These are phyloP conservation scores for Pyrus pyrifolia DNA, from an alignment of 306 rosid species.

Conservation along the genomic window DNA sequence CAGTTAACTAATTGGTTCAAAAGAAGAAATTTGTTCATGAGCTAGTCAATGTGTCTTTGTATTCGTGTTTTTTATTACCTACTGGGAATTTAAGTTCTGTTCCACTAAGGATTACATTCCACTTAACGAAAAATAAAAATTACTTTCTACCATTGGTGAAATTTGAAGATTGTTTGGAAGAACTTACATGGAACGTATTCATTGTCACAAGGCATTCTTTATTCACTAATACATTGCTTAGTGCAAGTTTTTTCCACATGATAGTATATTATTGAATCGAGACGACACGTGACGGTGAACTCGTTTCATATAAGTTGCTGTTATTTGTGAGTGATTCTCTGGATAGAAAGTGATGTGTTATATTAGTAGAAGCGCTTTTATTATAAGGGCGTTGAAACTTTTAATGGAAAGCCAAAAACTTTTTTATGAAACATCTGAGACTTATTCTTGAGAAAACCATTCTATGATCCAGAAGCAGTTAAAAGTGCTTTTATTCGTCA, in stretches of 20 bases:
- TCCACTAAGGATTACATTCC: no score
- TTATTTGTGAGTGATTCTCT: rapidly evolving
- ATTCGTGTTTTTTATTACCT: not conserved
- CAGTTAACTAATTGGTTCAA: not conserved
- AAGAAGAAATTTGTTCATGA: not conserved
- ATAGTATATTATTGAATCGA: no score
- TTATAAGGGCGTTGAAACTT: not conserved
- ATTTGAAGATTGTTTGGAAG: no score
- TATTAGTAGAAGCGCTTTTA: not conserved
- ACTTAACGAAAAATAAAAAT: not conserved
- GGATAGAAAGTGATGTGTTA: rapidly evolving
- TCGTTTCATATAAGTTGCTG: no score
- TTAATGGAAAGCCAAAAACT: not conserved
- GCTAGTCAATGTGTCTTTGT: not conserved
- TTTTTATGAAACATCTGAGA: no score
- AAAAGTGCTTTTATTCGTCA: no score
- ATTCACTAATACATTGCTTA: no score
- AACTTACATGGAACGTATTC: no score
- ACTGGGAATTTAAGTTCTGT: not conserved
- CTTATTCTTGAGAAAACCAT: not conserved
- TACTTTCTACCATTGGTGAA: not conserved
- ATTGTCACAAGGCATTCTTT: rapidly evolving
- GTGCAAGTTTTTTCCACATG: no score
- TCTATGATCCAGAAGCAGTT: not conserved
- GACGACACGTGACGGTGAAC: no score